These are phyloP conservation scores for Pythium apleroticum DNA, from an alignment of 352 stramenopile species.

Conservation along the genomic window DNA sequence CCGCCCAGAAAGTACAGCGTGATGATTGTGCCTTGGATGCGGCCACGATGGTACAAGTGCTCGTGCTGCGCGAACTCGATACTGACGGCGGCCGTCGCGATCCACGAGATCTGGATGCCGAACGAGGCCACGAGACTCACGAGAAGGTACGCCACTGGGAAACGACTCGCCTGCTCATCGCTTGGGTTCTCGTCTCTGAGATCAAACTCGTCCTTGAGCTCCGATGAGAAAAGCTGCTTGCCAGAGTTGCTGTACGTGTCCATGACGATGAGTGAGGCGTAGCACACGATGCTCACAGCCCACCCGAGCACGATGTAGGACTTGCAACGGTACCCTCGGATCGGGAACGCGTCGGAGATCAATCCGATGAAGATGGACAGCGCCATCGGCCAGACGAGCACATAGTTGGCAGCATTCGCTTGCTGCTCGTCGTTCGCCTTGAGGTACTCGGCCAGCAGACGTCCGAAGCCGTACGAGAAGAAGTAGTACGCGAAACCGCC, in stretches of 20 bases:
- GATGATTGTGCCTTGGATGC: conserved; percentile 15
- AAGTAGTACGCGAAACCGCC: conserved; percentile 23
- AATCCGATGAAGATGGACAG: conserved; percentile 80
- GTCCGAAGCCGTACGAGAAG: conserved; percentile 21
- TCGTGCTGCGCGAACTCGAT: conserved; percentile 33
- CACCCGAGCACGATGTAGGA: conserved; percentile 75
- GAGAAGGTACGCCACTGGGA: conserved; percentile 8
- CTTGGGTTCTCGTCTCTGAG: not conserved
- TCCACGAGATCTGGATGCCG: conserved; percentile 27
- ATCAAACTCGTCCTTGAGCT: not conserved
- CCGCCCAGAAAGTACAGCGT: conserved; percentile 17
- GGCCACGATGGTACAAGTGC: conserved; percentile 23
- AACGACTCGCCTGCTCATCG: not conserved
- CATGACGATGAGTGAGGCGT: conserved; percentile 8
- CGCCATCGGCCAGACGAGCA: conserved; percentile 45
- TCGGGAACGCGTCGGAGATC: conserved; percentile 54
- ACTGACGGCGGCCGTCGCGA: conserved; percentile 14
- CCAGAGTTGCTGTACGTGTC: conserved; percentile 14
- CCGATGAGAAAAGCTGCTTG: not conserved
- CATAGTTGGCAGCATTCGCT: conserved; percentile 23
- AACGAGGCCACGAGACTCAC: conserved; percentile 16
- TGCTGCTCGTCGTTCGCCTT: conserved; percentile 10
- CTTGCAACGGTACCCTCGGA: conserved; percentile 66
- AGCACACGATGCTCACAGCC: conserved; percentile 18
- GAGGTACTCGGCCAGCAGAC: conserved; percentile 21